Evolutionary conservation across 441 rosid species (phyloP).

Genomic region (Monsonia emarginata): DNA sequence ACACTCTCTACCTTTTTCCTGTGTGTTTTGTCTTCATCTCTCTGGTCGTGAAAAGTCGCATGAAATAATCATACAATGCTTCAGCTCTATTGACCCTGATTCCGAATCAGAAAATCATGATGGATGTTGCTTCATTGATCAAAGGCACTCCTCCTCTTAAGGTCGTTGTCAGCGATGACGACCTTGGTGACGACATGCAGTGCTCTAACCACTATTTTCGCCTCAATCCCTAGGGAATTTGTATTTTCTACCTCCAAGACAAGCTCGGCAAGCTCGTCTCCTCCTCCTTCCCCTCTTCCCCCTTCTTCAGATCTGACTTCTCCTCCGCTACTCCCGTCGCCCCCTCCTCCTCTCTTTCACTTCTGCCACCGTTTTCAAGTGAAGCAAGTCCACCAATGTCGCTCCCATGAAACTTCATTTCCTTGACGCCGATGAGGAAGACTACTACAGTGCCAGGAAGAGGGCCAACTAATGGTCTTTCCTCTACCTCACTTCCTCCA

Average conservation of each 20-base stretch:
- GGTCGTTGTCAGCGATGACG: too few species aligned
- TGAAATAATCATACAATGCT: too few species aligned
- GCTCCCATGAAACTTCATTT: constrained; percentile 36
- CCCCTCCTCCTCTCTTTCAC: background rate
- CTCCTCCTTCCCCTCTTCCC: constrained; percentile 64
- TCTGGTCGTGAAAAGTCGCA: too few species aligned
- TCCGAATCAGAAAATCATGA: too few species aligned
- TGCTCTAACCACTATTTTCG: constrained; percentile 70
- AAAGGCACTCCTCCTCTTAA: too few species aligned
- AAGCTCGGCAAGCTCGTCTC: constrained; percentile 92
- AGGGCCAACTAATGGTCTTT: constrained; percentile 80
- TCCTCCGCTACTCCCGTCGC: constrained; percentile 17
- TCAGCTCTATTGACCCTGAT: too few species aligned
- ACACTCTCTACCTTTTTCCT: too few species aligned
- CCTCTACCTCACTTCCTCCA: constrained; percentile 43
- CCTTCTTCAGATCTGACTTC: constrained; percentile 67
- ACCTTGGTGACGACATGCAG: constrained; percentile 74
- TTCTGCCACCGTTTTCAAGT: constrained; percentile 39
- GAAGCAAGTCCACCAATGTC: constrained; percentile 63
- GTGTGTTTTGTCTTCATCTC: too few species aligned
- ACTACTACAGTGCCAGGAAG: constrained; percentile 49
- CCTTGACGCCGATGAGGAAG: constrained; percentile 27
- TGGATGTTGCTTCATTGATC: too few species aligned
- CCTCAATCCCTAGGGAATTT: constrained; percentile 82
- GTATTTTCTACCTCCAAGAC: constrained; percentile 92